These are phyloP conservation scores for Cystobasidiaceae sp. DNA, from an alignment of 1,284 basidiomycete genomes.

Conservation along the genomic window DNA sequence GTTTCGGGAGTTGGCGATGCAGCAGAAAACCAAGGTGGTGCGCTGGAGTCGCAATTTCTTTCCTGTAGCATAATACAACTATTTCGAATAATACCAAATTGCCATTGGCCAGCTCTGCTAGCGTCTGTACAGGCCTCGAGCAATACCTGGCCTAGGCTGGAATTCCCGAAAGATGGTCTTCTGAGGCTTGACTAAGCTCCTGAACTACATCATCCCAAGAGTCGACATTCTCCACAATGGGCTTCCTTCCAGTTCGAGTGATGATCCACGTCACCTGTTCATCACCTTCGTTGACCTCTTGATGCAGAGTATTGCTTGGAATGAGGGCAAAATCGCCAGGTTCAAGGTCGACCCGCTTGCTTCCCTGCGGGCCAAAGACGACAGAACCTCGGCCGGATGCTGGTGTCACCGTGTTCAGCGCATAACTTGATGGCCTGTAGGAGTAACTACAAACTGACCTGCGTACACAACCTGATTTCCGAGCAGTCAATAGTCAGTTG, in stretches of 20 bases:
- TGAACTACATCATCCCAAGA: constrained; percentile 20
- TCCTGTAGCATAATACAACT: no score
- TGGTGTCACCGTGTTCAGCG: background rate
- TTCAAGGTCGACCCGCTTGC: constrained; percentile 23
- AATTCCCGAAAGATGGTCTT: constrained; percentile 5
- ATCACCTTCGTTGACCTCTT: constrained; percentile 30
- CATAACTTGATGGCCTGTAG: background rate
- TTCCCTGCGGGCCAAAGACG: constrained; percentile 23
- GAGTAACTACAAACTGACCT: background rate
- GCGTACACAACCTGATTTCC: constrained; percentile 12
- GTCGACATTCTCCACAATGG: constrained; percentile 26
- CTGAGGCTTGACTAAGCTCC: background rate
- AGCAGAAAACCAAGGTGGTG: no score
- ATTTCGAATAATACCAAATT: no score
- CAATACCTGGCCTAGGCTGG: background rate
- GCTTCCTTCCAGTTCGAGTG: constrained; percentile 18
- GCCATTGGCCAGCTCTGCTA: background rate
- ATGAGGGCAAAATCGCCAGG: constrained; percentile 28
- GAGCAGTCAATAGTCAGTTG: background rate
- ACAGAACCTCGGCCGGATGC: constrained; percentile 18
- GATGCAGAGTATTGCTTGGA: constrained; percentile 20
- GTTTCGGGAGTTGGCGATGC: no score
- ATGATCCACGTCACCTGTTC: constrained; percentile 29
- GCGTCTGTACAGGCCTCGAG: background rate
- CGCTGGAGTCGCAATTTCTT: no score